Percentiles rank a stretch among this genome's conserved stretches.
Conservation (phyloP, 192 early-diverging fungal genomes). For the Gigaspora rosea region DNA sequence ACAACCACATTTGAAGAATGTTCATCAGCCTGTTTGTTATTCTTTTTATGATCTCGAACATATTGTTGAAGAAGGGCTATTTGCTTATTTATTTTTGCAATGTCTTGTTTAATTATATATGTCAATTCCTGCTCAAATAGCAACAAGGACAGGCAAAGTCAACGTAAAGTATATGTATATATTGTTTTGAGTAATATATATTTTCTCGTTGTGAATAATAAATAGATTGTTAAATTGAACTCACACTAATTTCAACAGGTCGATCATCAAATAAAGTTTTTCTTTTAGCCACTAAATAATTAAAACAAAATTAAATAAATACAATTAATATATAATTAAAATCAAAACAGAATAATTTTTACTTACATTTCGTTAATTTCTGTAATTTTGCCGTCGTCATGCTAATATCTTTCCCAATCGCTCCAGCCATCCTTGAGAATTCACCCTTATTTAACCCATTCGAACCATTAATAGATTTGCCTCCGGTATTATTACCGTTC, state of each 20-base stretch:
- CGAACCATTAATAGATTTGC: conserved; percentile 16
- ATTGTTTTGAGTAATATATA: too few relatives aligned
- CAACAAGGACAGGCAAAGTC: neutral
- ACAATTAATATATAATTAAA: conserved; percentile 5
- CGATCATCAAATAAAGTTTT: conserved; percentile 97
- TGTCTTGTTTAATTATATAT: conserved; percentile 94
- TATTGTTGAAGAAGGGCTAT: conserved; percentile 84
- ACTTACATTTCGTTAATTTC: conserved; percentile 74
- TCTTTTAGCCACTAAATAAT: conserved; percentile 76
- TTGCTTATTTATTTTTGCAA: conserved; percentile 91
- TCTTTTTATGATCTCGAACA: conserved; percentile 57
- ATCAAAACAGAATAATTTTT: neutral
- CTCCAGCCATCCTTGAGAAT: conserved; percentile 79
- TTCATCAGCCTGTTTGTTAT: conserved; percentile 76
- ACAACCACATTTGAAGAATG: conserved; percentile 93
- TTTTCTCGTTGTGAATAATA: too few relatives aligned
- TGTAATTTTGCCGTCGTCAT: conserved; percentile 79
- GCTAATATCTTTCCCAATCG: conserved; percentile 88
- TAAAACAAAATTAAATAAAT: neutral
- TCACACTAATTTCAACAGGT: conserved; percentile 90
- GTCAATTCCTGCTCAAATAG: conserved; percentile 72
- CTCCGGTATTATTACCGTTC: conserved; percentile 25
- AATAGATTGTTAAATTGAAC: neutral
- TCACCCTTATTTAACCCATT: conserved; percentile 59
- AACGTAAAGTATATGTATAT: too few relatives aligned